A percentile compares a stretch with the other conserved stretches of the same genome.
These are phyloP conservation scores for Mallotus repandus DNA, from an alignment of 441 rosid genomes.

Conservation along the genomic window DNA sequence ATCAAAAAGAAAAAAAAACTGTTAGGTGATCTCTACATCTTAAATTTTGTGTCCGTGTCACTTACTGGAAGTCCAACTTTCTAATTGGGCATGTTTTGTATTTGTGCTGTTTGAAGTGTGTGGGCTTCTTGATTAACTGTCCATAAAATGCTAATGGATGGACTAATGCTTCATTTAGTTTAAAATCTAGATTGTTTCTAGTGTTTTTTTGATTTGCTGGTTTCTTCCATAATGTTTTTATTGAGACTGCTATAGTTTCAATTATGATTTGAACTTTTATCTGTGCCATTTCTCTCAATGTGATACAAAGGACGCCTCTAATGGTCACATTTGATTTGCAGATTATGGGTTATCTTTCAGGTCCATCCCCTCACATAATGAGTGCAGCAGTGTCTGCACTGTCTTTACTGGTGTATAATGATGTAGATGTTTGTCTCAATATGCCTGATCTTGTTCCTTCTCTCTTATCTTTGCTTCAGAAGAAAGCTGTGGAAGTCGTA, in stretches of 20 bases:
- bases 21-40: neutral
- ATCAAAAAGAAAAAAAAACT: neutral
- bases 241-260: slow-evolving; percentile 8
- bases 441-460: slow-evolving; percentile 72
- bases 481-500: slow-evolving; percentile 77
- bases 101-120: neutral
- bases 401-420: slow-evolving; percentile 66
- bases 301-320: slow-evolving; percentile 8
- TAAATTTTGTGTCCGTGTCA: neutral
- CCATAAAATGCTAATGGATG: neutral
- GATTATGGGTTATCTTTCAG: slow-evolving; percentile 88
- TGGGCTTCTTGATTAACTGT: neutral
- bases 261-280: slow-evolving; percentile 5
- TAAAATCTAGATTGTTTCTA: neutral
- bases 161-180: neutral
- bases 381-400: slow-evolving; percentile 96
- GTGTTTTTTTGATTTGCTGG: neutral
- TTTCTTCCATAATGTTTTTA: neutral
- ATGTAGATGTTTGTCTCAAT: slow-evolving; percentile 56
- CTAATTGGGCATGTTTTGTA: neutral
- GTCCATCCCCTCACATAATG: slow-evolving; percentile 86
- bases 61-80: neutral
- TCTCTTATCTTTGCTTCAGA: slow-evolving; percentile 72
- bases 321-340: slow-evolving; percentile 35
- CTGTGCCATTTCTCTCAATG: neutral